Percentiles rank a stretch among this genome's conserved stretches.
phyloP scores from a whole-genome alignment of 805 yeast species.

The Dipodascus geniculatus region DNA sequence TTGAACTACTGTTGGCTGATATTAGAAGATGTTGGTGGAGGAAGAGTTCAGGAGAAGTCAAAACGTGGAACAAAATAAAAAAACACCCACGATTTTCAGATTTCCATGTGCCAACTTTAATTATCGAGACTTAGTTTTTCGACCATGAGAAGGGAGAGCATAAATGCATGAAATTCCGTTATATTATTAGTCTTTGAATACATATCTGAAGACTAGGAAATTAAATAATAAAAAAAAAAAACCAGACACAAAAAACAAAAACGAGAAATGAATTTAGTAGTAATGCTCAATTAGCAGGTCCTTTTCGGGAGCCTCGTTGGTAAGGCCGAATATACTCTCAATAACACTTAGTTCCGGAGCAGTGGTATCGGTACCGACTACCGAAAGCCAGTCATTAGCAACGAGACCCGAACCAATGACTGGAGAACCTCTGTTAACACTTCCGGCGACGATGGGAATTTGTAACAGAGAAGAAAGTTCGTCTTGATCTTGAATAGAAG shows the following conservation, averaged over 20 bases:
- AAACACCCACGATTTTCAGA: not conserved
- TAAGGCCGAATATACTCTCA: constrained; percentile 71
- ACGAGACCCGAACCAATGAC: constrained; percentile 99
- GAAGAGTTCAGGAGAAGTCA: not conserved
- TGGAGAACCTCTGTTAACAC: constrained; percentile 93
- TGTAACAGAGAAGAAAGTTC: constrained; percentile 90
- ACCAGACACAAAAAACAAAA: not conserved
- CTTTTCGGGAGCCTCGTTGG: constrained; percentile 29
- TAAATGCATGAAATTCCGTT: not conserved
- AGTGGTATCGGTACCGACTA: constrained; percentile 93
- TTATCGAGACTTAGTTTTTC: not conserved
- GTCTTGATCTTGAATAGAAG: constrained; percentile 95
- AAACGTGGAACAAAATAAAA: not conserved
- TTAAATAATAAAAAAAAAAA: not conserved
- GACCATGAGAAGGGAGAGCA: not conserved
- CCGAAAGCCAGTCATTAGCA: constrained; percentile 96
- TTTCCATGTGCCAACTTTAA: not conserved
- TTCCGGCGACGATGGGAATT: constrained; percentile 97
- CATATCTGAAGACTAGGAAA: not conserved
- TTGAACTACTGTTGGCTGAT: too few species aligned
- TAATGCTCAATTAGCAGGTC: constrained; percentile 29
- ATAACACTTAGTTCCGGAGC: constrained; percentile 96
- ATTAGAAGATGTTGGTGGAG: not conserved
- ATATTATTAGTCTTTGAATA: not conserved
- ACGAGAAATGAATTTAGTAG: constrained; percentile 15